Percentiles rank a stretch among this genome's conserved stretches.
These are phyloP conservation scores for Trichosanthes cucumerina DNA, from an alignment of 306 rosid genomes.

Conservation along the genomic window DNA sequence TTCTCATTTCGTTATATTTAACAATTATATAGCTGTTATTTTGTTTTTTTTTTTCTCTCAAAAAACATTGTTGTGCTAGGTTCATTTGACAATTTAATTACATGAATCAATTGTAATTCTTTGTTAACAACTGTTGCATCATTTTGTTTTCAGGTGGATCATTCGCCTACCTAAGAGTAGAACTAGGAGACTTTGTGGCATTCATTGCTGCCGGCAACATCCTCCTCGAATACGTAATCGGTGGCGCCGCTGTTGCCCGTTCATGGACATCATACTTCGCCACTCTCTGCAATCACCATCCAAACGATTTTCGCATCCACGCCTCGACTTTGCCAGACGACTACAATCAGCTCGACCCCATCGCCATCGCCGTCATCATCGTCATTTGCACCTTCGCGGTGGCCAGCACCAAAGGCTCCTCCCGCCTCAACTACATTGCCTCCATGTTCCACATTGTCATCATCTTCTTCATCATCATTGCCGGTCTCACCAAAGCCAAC, in stretches of 20 bases:
- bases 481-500: conserved; percentile 57
- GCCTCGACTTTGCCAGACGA: conserved; percentile 4
- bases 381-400: conserved; percentile 38
- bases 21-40: neutral
- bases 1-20: neutral
- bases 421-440: conserved; percentile 70
- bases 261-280: conserved; percentile 85
- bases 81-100: no score
- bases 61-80: neutral
- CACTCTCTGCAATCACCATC: conserved; percentile 40
- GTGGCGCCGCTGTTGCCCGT: conserved; percentile 68
- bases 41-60: no score
- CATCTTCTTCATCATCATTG: conserved; percentile 58
- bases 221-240: conserved; percentile 51
- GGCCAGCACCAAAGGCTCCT: conserved; percentile 71
- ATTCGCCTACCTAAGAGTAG: conserved; percentile 73
- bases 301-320: conserved; percentile 49
- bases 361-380: conserved; percentile 38
- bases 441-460: conserved; percentile 42
- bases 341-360: conserved; percentile 56
- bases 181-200: conserved; percentile 76
- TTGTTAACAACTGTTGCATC: neutral
- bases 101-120: neutral
- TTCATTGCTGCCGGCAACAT: conserved; percentile 78
- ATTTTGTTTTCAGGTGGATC: conserved; percentile 49